Evolutionary conservation across 257 asterid species (phyloP), one percentile per base, ranked within the genome.

Genomic region (Forsythia suspensa): DNA sequence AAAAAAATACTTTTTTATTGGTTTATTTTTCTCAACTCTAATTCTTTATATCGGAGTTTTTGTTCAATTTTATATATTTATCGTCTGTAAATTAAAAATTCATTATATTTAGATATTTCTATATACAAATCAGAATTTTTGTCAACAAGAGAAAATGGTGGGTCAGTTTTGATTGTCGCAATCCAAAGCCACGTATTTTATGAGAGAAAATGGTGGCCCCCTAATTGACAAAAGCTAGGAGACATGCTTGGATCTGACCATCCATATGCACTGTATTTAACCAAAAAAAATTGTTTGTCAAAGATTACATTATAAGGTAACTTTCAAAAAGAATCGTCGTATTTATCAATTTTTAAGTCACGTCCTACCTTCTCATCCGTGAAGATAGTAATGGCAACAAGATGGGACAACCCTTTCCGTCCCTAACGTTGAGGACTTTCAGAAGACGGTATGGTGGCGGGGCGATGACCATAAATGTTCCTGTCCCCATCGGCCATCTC

Each of bases 161-260:
- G 84, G 84, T 21, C 82, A 75, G 6, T 21, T 69, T 80, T 77
- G 85, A 80, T 20, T 85, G 86, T 85, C 82, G 44, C 82, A 15
- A 7, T 40, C 20, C 29, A 69, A 38, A 15, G 48, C 46, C 46
- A 69, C 46, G 29, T 38, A 38, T 69, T 69, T 69, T 15, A 6
- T 69, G 73, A n/a, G n/a, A n/a, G n/a, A n/a, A n/a, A n/a, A n/a
- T n/a, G n/a, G n/a, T n/a, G 48, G 46, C 21, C 73, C 78, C 80
- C 80, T 57, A 43, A 43, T 73, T 71, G 89, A 83, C 87, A 83
- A 80, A 70, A 65, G 82, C 77, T 71, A 84, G 77, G 82, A 75
- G 84, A 79, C 86, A 79, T 79, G 80, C 81, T 79, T 44, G 57
- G 79, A 38, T 15, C 73, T 5, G 15, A 38, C 48, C 46, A 69